Conservation (phyloP, 305 asterid genomes). For the Plantago rigida region DNA sequence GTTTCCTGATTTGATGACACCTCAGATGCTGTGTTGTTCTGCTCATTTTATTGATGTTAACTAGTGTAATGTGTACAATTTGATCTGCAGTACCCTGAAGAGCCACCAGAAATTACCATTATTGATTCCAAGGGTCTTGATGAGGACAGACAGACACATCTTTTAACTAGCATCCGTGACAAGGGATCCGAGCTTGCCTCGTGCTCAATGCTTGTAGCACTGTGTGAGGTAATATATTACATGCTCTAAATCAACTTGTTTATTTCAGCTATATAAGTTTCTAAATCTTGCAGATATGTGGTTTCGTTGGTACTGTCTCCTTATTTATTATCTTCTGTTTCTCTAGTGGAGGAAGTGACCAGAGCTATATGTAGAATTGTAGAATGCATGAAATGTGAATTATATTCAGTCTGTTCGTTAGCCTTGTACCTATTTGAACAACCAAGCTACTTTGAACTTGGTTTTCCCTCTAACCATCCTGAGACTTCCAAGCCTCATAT, state of each 20-base stretch:
- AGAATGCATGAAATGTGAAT: too few relatives aligned
- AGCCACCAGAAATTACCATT: constrained; percentile 55
- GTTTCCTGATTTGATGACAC: neutral
- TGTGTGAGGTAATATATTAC: constrained; percentile 62
- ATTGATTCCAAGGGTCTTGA: constrained; percentile 87
- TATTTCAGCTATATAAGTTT: neutral
- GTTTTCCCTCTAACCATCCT: too few relatives aligned
- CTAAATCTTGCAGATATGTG: too few relatives aligned
- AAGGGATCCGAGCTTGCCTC: constrained; percentile 65
- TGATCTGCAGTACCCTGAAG: constrained; percentile 77
- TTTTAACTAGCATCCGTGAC: constrained; percentile 42
- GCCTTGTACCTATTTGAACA: too few relatives aligned
- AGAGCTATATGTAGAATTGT: too few relatives aligned
- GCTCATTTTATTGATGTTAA: neutral
- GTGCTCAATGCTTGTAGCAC: constrained; percentile 79
- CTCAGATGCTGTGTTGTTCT: neutral
- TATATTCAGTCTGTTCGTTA: too few relatives aligned
- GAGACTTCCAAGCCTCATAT: too few relatives aligned
- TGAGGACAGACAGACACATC: constrained; percentile 55
- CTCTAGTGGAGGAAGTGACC: too few relatives aligned
- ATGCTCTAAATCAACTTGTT: constrained; percentile 19
- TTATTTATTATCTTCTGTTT: too few relatives aligned
- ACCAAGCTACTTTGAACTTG: too few relatives aligned
- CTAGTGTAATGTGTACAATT: neutral
- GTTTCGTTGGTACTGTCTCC: too few relatives aligned